phyloP scores from a whole-genome alignment of 2,329 filamentous ascomycete species.

The Coleophoma crateriformis region DNA sequence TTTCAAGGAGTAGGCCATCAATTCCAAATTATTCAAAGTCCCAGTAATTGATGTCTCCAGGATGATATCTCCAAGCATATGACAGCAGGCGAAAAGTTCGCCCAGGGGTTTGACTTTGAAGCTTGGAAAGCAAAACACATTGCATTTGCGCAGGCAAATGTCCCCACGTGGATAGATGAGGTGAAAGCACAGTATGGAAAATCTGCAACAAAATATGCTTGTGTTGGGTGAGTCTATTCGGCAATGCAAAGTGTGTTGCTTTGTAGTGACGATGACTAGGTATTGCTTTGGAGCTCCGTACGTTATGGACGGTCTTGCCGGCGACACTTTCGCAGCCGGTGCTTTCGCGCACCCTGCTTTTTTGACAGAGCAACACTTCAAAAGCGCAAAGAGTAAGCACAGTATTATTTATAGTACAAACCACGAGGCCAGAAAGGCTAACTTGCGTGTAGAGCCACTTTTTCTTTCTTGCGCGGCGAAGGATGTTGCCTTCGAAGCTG shows the following conservation, averaged over 20 bases:
- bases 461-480: conserved; percentile 39
- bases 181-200: neutral
- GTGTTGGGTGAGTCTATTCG: neutral
- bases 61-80: too few relatives aligned
- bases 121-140: neutral
- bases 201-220: neutral
- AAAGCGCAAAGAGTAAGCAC: conserved; percentile 26
- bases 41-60: too few relatives aligned
- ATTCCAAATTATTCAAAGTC: too few relatives aligned
- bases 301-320: conserved; percentile 35
- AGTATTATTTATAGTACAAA: conserved; percentile 2
- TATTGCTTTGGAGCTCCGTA: conserved; percentile 32
- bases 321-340: conserved; percentile 31
- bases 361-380: conserved; percentile 40
- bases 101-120: neutral
- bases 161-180: neutral
- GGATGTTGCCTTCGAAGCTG: conserved; percentile 36
- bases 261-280: neutral
- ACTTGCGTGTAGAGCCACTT: conserved; percentile 28
- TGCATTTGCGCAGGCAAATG: neutral
- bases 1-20: too few relatives aligned
- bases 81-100: too few relatives aligned
- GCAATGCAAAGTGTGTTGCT: too few relatives aligned
- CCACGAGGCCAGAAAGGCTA: neutral
- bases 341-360: conserved; percentile 46